These are phyloP conservation scores for Cryphonectria parasitica DNA, from an alignment of 2,329 filamentous ascomycete species.

Conservation along the genomic window DNA sequence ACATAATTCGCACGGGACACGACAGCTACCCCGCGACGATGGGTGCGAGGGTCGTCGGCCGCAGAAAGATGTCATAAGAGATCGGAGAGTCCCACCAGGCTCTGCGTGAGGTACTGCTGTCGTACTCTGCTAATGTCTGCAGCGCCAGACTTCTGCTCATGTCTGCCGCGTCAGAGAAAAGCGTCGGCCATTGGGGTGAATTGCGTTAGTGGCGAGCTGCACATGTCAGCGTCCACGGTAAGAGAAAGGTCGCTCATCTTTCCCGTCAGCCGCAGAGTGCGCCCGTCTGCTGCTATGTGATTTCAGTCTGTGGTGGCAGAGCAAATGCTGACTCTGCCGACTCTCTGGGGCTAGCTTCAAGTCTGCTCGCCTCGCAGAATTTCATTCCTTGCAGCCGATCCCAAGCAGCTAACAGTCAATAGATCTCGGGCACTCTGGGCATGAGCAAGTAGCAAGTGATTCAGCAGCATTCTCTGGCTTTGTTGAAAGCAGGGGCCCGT, in stretches of 20 bases:
- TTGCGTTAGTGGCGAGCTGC: not conserved
- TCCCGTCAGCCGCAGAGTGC: not conserved
- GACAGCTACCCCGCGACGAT: not conserved
- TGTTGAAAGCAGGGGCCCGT: not conserved
- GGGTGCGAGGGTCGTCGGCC: not conserved
- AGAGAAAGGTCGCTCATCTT: not conserved
- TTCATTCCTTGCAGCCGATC: not conserved
- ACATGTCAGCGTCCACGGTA: not conserved
- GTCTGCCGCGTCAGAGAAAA: not conserved
- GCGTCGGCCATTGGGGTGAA: not conserved
- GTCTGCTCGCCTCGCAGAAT: not conserved
- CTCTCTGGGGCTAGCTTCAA: not conserved
- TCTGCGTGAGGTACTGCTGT: not conserved
- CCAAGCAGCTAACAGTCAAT: not conserved
- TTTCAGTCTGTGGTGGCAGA: not conserved
- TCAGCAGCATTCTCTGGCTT: not conserved
- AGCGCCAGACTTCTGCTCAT: not conserved
- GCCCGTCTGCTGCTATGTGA: not conserved
- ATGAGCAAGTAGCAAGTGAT: not conserved
- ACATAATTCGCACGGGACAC: not conserved
- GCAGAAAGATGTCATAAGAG: not conserved
- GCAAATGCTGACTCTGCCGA: not conserved
- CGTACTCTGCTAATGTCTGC: not conserved
- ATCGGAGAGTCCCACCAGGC: too few species aligned
- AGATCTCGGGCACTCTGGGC: not conserved